Conservation (phyloP, 768 basidiomycete genomes). For the Lactifluus piperatus region DNA sequence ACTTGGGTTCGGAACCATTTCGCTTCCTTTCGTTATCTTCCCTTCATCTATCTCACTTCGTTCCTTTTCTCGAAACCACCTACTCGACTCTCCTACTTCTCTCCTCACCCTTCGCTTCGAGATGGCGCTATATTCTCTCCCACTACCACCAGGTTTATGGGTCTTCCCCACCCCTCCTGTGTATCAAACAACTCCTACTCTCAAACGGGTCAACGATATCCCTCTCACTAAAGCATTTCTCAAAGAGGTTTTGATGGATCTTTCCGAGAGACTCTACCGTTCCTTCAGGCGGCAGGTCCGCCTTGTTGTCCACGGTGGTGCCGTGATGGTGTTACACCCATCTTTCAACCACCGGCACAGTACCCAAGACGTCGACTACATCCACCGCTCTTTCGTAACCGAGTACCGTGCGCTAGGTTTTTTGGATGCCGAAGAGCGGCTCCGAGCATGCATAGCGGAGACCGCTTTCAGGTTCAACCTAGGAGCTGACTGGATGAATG, state of each 20-base stretch:
- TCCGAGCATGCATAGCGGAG: conserved; percentile 45
- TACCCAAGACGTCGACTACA: conserved; percentile 63
- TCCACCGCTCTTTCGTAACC: conserved; percentile 48
- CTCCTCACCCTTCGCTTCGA: not conserved
- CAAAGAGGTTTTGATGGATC: conserved; percentile 23
- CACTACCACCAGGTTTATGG: not conserved
- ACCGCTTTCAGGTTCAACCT: conserved; percentile 43
- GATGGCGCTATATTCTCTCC: not conserved
- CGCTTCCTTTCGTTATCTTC: not conserved
- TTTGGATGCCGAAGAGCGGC: conserved; percentile 43
- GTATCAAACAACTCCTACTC: not conserved
- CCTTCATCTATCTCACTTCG: too few species aligned
- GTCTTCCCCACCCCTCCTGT: not conserved
- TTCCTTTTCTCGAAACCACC: not conserved
- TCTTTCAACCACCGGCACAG: conserved; percentile 35
- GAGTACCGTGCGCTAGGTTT: conserved; percentile 45
- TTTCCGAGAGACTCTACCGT: conserved; percentile 40
- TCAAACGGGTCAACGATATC: conserved; percentile 11
- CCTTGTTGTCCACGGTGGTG: conserved; percentile 64
- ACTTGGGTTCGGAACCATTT: not conserved
- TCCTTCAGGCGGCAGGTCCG: conserved; percentile 46
- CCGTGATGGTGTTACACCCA: conserved; percentile 63
- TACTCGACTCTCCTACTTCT: not conserved
- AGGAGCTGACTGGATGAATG: conserved; percentile 73
- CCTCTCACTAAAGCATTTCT: conserved; percentile 2